Conservation (phyloP, 2,329 filamentous ascomycete genomes). For the Colletotrichum chrysophilum region DNA sequence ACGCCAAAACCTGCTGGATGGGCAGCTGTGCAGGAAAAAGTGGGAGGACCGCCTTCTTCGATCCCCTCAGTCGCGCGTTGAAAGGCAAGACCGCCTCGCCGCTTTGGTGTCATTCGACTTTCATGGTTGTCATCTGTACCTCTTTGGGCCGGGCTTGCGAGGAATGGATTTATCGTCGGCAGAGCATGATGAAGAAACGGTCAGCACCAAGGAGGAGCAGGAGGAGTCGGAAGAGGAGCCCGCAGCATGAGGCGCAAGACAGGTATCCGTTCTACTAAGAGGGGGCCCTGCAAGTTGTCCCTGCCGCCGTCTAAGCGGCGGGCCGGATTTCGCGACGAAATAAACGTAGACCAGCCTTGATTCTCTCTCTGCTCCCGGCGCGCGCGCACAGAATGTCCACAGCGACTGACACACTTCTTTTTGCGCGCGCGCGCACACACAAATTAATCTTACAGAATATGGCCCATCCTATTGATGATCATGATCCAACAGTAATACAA, state of each 20-base stretch:
- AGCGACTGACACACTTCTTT: neutral
- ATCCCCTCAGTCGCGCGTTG: neutral
- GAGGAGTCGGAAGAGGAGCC: neutral
- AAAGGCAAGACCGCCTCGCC: neutral
- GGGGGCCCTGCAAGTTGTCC: neutral
- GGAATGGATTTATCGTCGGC: neutral
- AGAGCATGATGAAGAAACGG: neutral
- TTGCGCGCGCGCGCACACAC: neutral
- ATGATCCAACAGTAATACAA: neutral
- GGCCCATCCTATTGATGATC: neutral
- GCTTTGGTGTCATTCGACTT: neutral
- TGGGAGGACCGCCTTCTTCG: constrained; percentile 8
- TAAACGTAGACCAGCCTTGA: neutral
- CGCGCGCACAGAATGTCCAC: constrained; percentile 5
- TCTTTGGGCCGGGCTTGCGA: neutral
- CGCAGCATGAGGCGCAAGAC: neutral
- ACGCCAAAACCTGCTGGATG: constrained; percentile 20
- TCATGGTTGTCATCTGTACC: neutral
- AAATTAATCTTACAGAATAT: constrained; percentile 9
- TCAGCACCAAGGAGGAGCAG: neutral
- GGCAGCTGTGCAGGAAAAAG: constrained; percentile 21
- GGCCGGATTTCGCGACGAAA: neutral
- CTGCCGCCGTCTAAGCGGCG: constrained; percentile 12
- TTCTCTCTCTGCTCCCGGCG: neutral
- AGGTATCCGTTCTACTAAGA: neutral